Conservation (phyloP, 768 basidiomycete genomes). For the Boletus insuetus region DNA sequence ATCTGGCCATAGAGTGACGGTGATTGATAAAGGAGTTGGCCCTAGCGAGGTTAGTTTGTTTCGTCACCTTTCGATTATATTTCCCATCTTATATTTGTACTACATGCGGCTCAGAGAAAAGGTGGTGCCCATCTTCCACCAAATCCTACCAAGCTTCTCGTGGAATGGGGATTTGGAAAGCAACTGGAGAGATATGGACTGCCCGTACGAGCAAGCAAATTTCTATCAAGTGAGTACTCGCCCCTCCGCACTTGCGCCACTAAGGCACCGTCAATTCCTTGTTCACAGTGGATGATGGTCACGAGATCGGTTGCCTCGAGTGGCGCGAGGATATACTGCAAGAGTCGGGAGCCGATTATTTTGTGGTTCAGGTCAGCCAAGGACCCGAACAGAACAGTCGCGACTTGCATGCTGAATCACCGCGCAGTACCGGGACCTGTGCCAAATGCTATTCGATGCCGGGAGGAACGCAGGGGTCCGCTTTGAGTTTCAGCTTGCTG, state of each 20-base stretch:
- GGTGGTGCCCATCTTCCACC: conserved; percentile 52
- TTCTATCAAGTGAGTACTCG: conserved; percentile 22
- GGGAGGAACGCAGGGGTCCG: conserved; percentile 48
- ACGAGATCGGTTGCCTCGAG: conserved; percentile 43
- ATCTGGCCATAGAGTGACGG: conserved; percentile 57
- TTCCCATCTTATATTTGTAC: neutral
- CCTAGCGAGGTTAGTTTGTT: conserved; percentile 36
- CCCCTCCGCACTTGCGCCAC: neutral
- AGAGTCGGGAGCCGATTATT: conserved; percentile 54
- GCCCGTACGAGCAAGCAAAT: conserved; percentile 21
- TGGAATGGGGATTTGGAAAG: conserved; percentile 54
- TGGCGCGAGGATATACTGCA: conserved; percentile 49
- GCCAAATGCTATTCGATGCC: conserved; percentile 46
- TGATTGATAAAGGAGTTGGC: conserved; percentile 52
- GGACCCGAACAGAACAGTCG: neutral
- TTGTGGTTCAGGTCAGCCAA: conserved; percentile 45
- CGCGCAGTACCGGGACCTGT: conserved; percentile 52
- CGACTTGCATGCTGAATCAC: neutral
- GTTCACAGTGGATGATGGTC: conserved; percentile 42
- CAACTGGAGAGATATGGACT: conserved; percentile 37
- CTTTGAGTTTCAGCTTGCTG: conserved; percentile 45
- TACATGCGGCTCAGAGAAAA: conserved; percentile 26
- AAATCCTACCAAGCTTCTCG: conserved; percentile 56
- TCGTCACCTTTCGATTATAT: neutral
- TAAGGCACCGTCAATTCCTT: neutral